Base-by-base conservation (phyloP, 2,329 filamentous ascomycete species). In the Claviceps citrina region DNA sequence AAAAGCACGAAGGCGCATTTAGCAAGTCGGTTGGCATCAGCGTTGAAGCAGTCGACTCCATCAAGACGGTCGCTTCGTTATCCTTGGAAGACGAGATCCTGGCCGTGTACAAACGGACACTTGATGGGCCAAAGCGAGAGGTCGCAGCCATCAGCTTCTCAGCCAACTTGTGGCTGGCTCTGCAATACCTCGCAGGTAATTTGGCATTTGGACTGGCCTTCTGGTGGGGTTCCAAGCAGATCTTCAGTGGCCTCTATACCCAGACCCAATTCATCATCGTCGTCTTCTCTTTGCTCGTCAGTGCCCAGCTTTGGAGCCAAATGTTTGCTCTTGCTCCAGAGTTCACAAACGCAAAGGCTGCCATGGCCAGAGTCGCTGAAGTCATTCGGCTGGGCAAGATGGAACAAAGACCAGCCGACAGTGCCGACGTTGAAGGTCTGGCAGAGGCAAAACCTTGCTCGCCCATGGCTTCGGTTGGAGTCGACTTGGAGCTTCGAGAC, bases 181-280 rank as follows among this genome's bases (percentile, higher is more conserved):
- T 78, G 27, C 67, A 74, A 13, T 72, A 76, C 52, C 71, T 68
- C 46, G 62, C 71, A 8, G 71, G 76, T 16, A 81, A 79, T 50
- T 66, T 82, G 38, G 73, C 84, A 20, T 83, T 85, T 51, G 78
- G 80, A 0, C 70, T 87, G 40, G 78, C 80, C 0, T 86, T 84
- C 57, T 87, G 81, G 79, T 87, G 81, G 80, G 81, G 81, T 3
- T 70, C 80, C 0, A 78, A 73, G 49, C 73, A 76, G 46, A 82
- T 86, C 43, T 70, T 77, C 38, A 65, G 69, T 31, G 80, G 81
- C 4, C 62, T 73, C 41, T 80, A 80, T 47, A 66, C 61, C 3
- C 71, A 71, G 32, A 73, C 76, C 25, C 70, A 81, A n/a, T 86
- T 85, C 60, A 77, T 86, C 55, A 80, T 83, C 49, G 78, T 62